These are phyloP conservation scores for Chaetomiaceae sp. DNA, from an alignment of 2,329 filamentous ascomycete species.

Conservation along the genomic window DNA sequence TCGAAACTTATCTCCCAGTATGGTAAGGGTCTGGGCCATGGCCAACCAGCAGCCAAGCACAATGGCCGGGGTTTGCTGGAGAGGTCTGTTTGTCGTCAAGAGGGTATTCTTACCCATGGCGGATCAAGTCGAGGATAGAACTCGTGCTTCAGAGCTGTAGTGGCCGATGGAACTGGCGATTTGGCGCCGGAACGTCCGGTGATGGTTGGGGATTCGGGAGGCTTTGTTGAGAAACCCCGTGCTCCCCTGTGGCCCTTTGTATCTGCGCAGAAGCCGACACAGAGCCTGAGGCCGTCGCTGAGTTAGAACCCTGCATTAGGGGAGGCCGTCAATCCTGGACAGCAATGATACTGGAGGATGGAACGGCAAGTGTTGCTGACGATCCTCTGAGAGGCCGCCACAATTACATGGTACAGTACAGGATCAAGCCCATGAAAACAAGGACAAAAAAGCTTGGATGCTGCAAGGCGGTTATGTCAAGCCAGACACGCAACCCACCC, in stretches of 20 bases:
- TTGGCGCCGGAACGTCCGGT: neutral
- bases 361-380: neutral
- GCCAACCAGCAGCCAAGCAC: neutral
- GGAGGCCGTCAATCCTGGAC: neutral
- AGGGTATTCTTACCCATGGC: constrained; percentile 1
- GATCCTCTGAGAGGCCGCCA: neutral
- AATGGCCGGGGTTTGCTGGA: no score
- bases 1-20: neutral
- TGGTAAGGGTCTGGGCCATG: neutral
- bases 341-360: neutral
- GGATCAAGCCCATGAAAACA: neutral
- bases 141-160: neutral
- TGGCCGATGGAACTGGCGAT: no score
- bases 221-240: no score
- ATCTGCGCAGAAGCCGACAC: neutral
- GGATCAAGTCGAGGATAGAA: neutral
- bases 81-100: no score
- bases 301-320: neutral
- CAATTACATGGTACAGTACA: neutral
- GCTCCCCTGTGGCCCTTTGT: no score
- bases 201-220: no score
- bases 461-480: no score
- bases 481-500: no score
- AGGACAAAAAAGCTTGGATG: neutral
- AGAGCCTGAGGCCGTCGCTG: neutral